These are phyloP conservation scores for Nicotiana tabacum DNA, from an alignment of 257 asterid species.

Conservation along the genomic window DNA sequence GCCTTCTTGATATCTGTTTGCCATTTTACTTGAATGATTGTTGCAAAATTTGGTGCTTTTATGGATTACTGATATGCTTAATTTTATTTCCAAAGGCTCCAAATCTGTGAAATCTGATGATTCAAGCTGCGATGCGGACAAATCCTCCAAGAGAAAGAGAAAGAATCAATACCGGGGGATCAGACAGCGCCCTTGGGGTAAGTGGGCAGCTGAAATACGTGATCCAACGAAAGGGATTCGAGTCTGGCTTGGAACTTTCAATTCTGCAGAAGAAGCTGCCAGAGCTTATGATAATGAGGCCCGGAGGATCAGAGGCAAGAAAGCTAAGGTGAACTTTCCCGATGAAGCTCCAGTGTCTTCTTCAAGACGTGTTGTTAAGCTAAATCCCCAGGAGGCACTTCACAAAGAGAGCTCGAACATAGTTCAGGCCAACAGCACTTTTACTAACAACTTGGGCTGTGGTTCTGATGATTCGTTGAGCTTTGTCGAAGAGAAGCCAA, in stretches of 20 bases:
- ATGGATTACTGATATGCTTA: neutral
- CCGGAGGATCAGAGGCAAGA: slow-evolving; percentile 82
- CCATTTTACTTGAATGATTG: neutral
- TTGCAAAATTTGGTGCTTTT: neutral
- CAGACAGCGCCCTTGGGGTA: slow-evolving; percentile 99
- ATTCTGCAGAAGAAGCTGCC: slow-evolving; percentile 99
- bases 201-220: slow-evolving; percentile 99
- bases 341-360: slow-evolving; percentile 44
- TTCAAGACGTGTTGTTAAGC: slow-evolving; percentile 35
- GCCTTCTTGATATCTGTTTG: neutral
- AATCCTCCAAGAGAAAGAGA: slow-evolving; percentile 80
- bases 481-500: slow-evolving; percentile 64
- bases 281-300: slow-evolving; percentile 94
- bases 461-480: slow-evolving; percentile 30
- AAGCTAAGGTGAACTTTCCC: slow-evolving; percentile 94
- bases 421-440: slow-evolving; percentile 3
- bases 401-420: slow-evolving; percentile 16
- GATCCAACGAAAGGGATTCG: slow-evolving; percentile 96
- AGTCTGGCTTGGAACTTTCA: slow-evolving; percentile 97
- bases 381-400: slow-evolving; percentile 22
- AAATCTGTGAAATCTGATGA: slow-evolving; percentile 32
- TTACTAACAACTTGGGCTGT: slow-evolving; percentile 8
- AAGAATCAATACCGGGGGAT: slow-evolving; percentile 94
- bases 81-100: slow-evolving; percentile 30
- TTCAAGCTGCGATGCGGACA: slow-evolving; percentile 54